A percentile compares a stretch with the other conserved stretches of the same genome.
phyloP scores from a whole-genome alignment of 331 rosid genomes.

The Rosa hybrid region DNA sequence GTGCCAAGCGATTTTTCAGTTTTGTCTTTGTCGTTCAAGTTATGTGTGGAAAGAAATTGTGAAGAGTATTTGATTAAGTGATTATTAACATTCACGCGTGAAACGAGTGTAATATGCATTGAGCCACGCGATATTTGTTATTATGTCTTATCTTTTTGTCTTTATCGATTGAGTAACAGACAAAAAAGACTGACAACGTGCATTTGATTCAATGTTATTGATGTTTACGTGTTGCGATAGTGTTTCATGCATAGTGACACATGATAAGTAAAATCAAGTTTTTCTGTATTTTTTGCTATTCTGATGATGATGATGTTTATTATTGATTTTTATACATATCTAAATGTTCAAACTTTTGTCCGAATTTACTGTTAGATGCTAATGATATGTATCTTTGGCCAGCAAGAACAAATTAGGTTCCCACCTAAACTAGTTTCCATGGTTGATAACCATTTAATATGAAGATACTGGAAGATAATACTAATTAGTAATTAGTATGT shows the following conservation, averaged over 20 bases:
- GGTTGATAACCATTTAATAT: no score
- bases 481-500: no score
- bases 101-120: not conserved
- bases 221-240: not conserved
- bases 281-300: not conserved
- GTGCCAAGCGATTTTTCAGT: not conserved
- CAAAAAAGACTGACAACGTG: not conserved
- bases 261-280: not conserved
- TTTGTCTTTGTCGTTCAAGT: not conserved
- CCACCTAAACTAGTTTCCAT: no score
- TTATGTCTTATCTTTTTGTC: not conserved
- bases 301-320: no score
- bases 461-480: no score
- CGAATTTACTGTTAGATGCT: no score
- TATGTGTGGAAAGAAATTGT: not conserved
- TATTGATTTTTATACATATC: no score
- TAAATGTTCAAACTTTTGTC: no score
- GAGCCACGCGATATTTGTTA: not conserved
- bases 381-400: no score
- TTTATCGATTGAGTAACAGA: not conserved
- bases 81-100: not conserved
- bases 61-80: not conserved
- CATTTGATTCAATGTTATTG: no score
- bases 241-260: no score
- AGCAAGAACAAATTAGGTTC: no score